These are phyloP conservation scores for Cladophialophora immunda DNA, from an alignment of 2,329 filamentous ascomycete genomes.

Conservation along the genomic window DNA sequence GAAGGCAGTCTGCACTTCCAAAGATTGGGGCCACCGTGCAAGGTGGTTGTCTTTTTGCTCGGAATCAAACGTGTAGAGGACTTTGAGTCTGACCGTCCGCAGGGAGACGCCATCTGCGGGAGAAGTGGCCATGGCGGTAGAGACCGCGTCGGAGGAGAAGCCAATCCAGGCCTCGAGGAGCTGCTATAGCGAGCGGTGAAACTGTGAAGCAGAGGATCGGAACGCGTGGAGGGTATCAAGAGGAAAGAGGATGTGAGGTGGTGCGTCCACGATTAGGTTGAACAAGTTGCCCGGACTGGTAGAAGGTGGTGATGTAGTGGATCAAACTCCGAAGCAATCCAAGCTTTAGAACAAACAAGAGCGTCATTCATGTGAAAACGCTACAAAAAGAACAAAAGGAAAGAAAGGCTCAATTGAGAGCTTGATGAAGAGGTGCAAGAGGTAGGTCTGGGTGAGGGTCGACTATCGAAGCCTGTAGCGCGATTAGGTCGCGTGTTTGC, in stretches of 20 bases:
- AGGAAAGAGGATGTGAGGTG: not conserved
- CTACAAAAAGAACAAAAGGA: constrained; percentile 3
- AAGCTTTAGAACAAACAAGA: constrained; percentile 3
- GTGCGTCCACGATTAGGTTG: not conserved
- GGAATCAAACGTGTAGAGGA: constrained; percentile 94
- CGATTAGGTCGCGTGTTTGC: constrained; percentile 3
- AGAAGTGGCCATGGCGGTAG: constrained; percentile 38
- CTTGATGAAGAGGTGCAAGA: not conserved
- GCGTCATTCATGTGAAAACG: not conserved
- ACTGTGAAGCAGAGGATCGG: constrained; percentile 17
- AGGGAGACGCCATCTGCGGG: constrained; percentile 53
- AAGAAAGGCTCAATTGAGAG: not conserved
- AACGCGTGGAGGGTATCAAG: constrained; percentile 20
- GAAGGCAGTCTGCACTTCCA: constrained; percentile 80
- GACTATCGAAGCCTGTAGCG: not conserved
- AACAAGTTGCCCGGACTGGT: not conserved
- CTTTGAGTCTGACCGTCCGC: constrained; percentile 80
- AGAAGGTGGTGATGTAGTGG: not conserved
- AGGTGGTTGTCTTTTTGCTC: constrained; percentile 89
- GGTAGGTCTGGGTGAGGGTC: not conserved
- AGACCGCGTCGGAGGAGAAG: constrained; percentile 3
- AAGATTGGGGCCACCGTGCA: constrained; percentile 80
- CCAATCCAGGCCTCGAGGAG: constrained; percentile 21
- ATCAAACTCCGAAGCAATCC: not conserved
- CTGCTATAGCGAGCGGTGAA: constrained; percentile 16